These are phyloP conservation scores for Sporothrix inflata DNA, from an alignment of 2,329 filamentous ascomycete species.

Conservation along the genomic window DNA sequence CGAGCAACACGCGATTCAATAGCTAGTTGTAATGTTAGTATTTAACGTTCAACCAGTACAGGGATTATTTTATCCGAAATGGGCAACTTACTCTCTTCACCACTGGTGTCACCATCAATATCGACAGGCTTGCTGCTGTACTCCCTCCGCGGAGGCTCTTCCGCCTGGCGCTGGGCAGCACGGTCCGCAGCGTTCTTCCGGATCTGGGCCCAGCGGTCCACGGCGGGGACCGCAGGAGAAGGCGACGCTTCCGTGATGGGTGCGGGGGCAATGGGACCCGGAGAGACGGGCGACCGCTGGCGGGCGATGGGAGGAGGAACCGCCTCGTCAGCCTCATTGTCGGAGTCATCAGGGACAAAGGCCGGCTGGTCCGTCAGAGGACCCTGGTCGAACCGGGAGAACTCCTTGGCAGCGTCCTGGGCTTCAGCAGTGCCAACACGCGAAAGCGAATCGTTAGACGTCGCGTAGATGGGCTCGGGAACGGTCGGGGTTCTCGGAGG, in stretches of 20 bases:
- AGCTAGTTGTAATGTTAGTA: constrained; percentile 56
- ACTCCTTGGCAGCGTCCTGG: constrained; percentile 62
- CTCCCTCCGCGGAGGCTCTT: constrained; percentile 63
- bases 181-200: constrained; percentile 90
- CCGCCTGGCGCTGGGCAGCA: constrained; percentile 66
- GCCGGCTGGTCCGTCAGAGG: constrained; percentile 85
- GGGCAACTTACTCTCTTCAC: constrained; percentile 84
- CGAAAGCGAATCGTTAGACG: constrained; percentile 55
- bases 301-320: constrained; percentile 57
- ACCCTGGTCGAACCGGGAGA: constrained; percentile 80
- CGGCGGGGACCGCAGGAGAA: constrained; percentile 41
- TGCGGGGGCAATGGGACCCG: constrained; percentile 5
- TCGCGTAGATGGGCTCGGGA: constrained; percentile 48
- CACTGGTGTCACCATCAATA: constrained; percentile 85
- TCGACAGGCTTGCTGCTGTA: constrained; percentile 62
- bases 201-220: constrained; percentile 94
- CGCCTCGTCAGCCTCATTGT: constrained; percentile 54
- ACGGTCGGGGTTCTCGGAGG: constrained; percentile 34
- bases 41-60: background rate
- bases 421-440: constrained; percentile 63
- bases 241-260: background rate
- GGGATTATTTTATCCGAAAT: background rate
- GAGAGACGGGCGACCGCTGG: constrained; percentile 38
- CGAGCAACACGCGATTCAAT: constrained; percentile 96
- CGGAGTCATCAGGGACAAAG: constrained; percentile 65